Conservation (phyloP, 1,139 yeast species). For the Taiozyma sp. region DNA sequence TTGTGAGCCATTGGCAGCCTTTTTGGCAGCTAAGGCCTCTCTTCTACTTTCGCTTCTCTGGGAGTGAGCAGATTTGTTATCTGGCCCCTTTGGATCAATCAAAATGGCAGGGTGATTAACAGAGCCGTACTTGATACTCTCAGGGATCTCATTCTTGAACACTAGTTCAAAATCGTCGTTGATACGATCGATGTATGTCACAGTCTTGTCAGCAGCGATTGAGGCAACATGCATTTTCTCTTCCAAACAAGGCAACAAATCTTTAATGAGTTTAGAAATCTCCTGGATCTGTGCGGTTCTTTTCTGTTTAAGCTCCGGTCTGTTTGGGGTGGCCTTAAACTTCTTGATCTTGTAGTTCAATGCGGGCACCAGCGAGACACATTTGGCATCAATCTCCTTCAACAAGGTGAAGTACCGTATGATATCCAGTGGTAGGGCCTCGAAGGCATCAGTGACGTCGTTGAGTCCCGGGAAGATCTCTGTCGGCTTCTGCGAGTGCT, state of each 20-base stretch:
- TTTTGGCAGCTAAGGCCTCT: conserved; percentile 88
- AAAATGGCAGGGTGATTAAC: conserved; percentile 88
- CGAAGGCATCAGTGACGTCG: conserved; percentile 87
- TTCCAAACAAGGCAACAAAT: conserved; percentile 87
- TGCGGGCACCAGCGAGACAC: conserved; percentile 70
- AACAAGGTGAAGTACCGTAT: conserved; percentile 82
- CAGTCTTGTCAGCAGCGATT: conserved; percentile 77
- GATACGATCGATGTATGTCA: conserved; percentile 65
- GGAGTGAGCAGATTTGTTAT: conserved; percentile 57
- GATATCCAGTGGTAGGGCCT: conserved; percentile 83
- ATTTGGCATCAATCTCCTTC: conserved; percentile 93
- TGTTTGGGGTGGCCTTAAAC: conserved; percentile 37
- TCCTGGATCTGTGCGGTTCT: conserved; percentile 15
- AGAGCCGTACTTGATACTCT: conserved; percentile 56
- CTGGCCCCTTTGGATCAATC: conserved; percentile 40
- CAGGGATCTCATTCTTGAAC: conserved; percentile 68
- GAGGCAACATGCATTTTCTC: conserved; percentile 98
- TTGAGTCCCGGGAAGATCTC: conserved; percentile 71
- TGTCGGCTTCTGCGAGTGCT: conserved; percentile 23
- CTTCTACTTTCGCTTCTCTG: conserved; percentile 80
- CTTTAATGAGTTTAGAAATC: conserved; percentile 50
- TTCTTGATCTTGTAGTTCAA: conserved; percentile 53
- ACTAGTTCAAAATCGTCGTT: conserved; percentile 79
- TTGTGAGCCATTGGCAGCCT: conserved; percentile 27
- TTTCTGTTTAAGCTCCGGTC: conserved; percentile 4